These are phyloP conservation scores for Sporothrix luriei DNA, from an alignment of 2,329 filamentous ascomycete species.

Conservation along the genomic window DNA sequence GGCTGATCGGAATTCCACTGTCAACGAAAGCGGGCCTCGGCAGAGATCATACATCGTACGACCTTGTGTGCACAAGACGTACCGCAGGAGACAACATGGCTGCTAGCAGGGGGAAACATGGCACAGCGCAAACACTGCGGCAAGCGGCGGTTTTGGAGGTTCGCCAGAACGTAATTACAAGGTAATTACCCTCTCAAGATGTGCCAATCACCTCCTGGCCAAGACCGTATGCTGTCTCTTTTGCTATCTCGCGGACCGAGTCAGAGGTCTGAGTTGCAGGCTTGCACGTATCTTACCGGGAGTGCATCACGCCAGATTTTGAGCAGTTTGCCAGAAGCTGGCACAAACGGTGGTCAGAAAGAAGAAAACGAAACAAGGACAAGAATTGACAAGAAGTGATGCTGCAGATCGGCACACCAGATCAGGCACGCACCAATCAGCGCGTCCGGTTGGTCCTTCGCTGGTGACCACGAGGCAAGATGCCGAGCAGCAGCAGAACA, in stretches of 20 bases:
- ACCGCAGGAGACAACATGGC: too few species aligned
- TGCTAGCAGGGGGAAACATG: background rate
- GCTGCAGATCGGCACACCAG: background rate
- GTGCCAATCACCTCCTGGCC: background rate
- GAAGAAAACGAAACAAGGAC: background rate
- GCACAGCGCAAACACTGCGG: background rate
- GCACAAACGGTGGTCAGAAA: background rate
- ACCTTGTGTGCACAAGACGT: background rate
- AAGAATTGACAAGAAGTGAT: too few species aligned
- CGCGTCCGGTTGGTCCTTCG: background rate
- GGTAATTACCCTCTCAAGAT: too few species aligned
- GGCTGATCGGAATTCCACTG: slow-evolving; percentile 21
- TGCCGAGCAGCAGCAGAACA: background rate
- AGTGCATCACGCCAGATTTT: too few species aligned
- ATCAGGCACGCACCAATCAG: slow-evolving; percentile 8
- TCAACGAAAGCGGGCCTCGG: background rate
- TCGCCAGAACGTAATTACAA: too few species aligned
- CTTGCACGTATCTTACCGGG: background rate
- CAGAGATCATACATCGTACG: background rate
- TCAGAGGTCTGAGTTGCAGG: background rate
- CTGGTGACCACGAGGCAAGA: background rate
- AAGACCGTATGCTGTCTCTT: slow-evolving; percentile 12
- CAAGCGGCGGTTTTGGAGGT: too few species aligned
- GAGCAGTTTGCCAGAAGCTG: background rate
- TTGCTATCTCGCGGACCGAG: background rate